Evolutionary conservation across 495 filamentous ascomycete genomes (phyloP).

Genomic region (Podospora anserina): DNA sequence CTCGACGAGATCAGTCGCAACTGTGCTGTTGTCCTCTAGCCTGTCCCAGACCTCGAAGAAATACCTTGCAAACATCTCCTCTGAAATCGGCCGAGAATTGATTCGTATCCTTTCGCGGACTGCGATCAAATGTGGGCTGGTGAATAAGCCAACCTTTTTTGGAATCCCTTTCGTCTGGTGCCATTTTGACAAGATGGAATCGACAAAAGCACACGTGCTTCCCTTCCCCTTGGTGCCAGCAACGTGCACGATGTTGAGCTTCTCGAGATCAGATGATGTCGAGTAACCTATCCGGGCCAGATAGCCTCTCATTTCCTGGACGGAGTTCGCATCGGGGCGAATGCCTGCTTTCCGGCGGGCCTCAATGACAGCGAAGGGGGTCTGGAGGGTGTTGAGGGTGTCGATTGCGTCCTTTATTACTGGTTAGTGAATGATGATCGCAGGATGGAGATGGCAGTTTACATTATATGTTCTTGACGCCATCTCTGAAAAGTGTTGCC

Average conservation of each 20-base stretch:
- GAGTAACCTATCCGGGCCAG: constrained; percentile 70
- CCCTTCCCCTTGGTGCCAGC: constrained; percentile 95
- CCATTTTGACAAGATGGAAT: constrained; percentile 50
- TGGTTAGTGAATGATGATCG: background rate
- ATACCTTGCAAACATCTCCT: constrained; percentile 72
- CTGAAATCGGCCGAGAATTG: constrained; percentile 69
- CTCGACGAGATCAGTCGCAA: constrained; percentile 31
- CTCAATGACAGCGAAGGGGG: constrained; percentile 76
- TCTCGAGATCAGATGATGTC: constrained; percentile 65
- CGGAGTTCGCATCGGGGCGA: constrained; percentile 61
- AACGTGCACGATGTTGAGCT: constrained; percentile 75
- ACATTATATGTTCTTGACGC: constrained; percentile 29
- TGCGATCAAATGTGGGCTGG: constrained; percentile 82
- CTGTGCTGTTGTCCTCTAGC: constrained; percentile 45
- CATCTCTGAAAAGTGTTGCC: constrained; percentile 10
- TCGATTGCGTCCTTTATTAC: constrained; percentile 68
- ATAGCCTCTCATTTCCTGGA: constrained; percentile 76
- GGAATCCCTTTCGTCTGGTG: constrained; percentile 33
- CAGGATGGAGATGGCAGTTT: background rate
- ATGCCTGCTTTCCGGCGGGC: constrained; percentile 66
- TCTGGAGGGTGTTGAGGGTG: constrained; percentile 85
- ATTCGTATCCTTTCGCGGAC: constrained; percentile 88
- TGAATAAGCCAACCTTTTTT: constrained; percentile 74
- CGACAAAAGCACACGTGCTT: constrained; percentile 67
- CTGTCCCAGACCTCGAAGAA: constrained; percentile 91